phyloP scores from a whole-genome alignment of 1,139 yeast genomes.

The Blastobotrys malaysiensis region DNA sequence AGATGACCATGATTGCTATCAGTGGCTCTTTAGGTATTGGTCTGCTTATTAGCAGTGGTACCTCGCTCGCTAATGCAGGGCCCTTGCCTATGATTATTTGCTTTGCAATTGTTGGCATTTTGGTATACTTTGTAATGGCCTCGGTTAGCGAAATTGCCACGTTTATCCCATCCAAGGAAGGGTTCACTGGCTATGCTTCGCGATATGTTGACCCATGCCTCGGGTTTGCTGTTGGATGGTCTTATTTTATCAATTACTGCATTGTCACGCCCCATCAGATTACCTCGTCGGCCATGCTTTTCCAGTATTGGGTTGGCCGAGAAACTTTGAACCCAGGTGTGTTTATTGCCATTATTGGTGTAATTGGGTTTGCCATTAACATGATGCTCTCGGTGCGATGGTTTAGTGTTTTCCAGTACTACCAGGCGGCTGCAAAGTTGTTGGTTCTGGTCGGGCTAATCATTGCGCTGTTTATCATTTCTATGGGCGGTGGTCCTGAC shows the following conservation, averaged over 20 bases:
- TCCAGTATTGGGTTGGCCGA: slow-evolving; percentile 56
- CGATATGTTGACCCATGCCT: slow-evolving; percentile 65
- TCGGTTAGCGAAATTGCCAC: slow-evolving; percentile 76
- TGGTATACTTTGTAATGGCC: slow-evolving; percentile 65
- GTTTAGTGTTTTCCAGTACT: slow-evolving; percentile 61
- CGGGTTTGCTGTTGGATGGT: slow-evolving; percentile 72
- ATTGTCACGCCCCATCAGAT: slow-evolving; percentile 58
- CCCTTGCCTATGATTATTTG: slow-evolving; percentile 62
- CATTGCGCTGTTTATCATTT: slow-evolving; percentile 58
- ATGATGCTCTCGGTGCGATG: slow-evolving; percentile 50
- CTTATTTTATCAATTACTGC: slow-evolving; percentile 57
- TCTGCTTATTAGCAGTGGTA: slow-evolving; percentile 63
- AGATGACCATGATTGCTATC: slow-evolving; percentile 67
- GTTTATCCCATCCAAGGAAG: slow-evolving; percentile 60
- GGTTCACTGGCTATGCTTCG: slow-evolving; percentile 65
- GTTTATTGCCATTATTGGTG: slow-evolving; percentile 69
- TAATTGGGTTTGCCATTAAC: slow-evolving; percentile 44
- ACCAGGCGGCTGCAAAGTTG: slow-evolving; percentile 61
- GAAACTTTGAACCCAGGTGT: slow-evolving; percentile 49
- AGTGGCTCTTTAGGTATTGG: slow-evolving; percentile 62
- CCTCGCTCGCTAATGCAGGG: slow-evolving; percentile 63
- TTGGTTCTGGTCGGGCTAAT: slow-evolving; percentile 65
- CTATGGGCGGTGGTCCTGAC: slow-evolving; percentile 72
- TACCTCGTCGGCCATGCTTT: slow-evolving; percentile 53
- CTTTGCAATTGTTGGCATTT: slow-evolving; percentile 54